Conservation (phyloP, 2,329 filamentous ascomycete genomes). For the Rutstroemia sp. region DNA sequence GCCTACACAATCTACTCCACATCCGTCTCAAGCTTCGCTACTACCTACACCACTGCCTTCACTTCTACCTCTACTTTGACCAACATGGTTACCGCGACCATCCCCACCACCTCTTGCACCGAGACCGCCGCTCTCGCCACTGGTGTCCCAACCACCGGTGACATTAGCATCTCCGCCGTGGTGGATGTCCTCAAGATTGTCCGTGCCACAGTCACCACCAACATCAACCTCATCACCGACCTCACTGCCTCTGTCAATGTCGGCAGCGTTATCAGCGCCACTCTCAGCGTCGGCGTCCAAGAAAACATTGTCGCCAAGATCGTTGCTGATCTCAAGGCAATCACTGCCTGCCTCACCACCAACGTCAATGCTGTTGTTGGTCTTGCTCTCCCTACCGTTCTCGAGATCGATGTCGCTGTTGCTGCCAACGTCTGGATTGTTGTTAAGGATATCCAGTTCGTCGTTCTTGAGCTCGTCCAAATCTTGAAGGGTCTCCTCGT, state of each 20-base stretch:
- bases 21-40: not conserved
- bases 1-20: not conserved
- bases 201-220: too few species aligned
- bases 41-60: not conserved
- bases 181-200: too few species aligned
- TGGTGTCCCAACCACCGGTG: not conserved
- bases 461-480: not conserved
- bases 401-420: not conserved
- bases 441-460: not conserved
- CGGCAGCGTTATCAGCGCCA: too few species aligned
- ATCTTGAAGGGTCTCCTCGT: not conserved
- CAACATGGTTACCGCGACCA: not conserved
- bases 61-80: not conserved
- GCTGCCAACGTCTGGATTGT: not conserved
- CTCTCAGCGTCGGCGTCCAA: too few species aligned
- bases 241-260: too few species aligned
- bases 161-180: too few species aligned
- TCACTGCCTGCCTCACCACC: not conserved
- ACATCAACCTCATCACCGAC: too few species aligned
- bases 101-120: not conserved
- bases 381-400: not conserved
- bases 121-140: too few species aligned
- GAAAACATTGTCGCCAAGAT: too few species aligned
- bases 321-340: not conserved
- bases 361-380: too few species aligned